phyloP scores from a whole-genome alignment of 1,284 basidiomycete species.

The Ceratobasidium sp. region DNA sequence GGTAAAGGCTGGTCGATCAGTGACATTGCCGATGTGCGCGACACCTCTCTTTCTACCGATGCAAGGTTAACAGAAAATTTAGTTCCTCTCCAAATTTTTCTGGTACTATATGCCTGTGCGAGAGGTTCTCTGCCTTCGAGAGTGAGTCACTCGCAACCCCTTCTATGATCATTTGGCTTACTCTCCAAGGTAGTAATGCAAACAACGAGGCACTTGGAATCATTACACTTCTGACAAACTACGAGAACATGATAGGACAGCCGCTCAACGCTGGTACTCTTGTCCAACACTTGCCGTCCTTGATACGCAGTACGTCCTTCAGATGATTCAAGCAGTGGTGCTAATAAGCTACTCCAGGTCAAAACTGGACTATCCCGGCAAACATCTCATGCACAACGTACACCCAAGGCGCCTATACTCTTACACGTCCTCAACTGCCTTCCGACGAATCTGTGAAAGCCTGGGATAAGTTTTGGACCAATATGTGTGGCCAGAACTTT shows the following conservation, averaged over 20 bases:
- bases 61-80: background rate
- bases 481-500: slow-evolving; percentile 14
- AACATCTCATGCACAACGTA: slow-evolving; percentile 30
- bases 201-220: background rate
- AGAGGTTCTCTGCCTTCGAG: slow-evolving; percentile 20
- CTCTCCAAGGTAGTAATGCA: background rate
- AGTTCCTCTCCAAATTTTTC: background rate
- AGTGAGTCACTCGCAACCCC: background rate
- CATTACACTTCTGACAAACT: background rate
- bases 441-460: slow-evolving; percentile 3
- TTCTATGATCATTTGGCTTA: background rate
- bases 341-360: background rate
- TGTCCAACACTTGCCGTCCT: background rate
- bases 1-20: slow-evolving; percentile 3
- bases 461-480: slow-evolving; percentile 31
- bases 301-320: background rate
- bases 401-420: slow-evolving; percentile 21
- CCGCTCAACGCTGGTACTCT: slow-evolving; percentile 22
- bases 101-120: background rate
- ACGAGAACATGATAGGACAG: slow-evolving; percentile 6
- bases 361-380: background rate
- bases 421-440: slow-evolving; percentile 22
- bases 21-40: background rate
- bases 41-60: background rate
- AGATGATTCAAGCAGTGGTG: background rate